Conservation (phyloP, 148 eudicot genomes). For the Heliamphora exappendiculata region DNA sequence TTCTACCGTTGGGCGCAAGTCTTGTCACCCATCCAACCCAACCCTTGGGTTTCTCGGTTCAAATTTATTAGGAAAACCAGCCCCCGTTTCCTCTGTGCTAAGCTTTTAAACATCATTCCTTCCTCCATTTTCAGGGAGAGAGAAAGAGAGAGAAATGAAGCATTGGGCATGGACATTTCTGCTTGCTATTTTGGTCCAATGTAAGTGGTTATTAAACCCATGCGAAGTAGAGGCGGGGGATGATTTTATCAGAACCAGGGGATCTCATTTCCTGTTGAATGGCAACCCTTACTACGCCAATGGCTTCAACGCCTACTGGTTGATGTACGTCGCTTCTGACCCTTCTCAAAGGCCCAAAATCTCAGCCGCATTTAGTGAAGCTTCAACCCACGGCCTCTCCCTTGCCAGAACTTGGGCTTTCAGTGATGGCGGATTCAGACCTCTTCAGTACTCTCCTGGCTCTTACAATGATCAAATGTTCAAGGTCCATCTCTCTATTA, state of each 20-base stretch:
- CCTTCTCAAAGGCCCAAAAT: conserved; percentile 68
- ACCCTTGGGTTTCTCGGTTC: no score
- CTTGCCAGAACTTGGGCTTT: conserved; percentile 96
- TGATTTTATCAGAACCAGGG: conserved; percentile 58
- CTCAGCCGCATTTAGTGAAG: conserved; percentile 61
- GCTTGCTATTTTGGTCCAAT: conserved; percentile 19
- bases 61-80: neutral
- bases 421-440: conserved; percentile 69
- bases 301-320: conserved; percentile 98
- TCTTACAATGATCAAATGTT: conserved; percentile 72
- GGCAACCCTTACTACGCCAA: conserved; percentile 78
- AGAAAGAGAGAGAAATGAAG: conserved; percentile 18
- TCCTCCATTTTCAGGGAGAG: conserved; percentile 9
- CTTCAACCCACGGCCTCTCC: conserved; percentile 63
- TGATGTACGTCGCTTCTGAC: conserved; percentile 78
- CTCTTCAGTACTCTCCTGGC: conserved; percentile 83
- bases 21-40: no score
- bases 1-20: no score
- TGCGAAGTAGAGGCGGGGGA: conserved; percentile 24
- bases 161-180: conserved; percentile 17
- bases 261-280: conserved; percentile 65
- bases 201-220: conserved; percentile 4
- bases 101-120: neutral
- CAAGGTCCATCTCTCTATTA: conserved; percentile 27
- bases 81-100: neutral